Conservation (phyloP, 2,329 filamentous ascomycete genomes). For the Zymoseptoria tritici region DNA sequence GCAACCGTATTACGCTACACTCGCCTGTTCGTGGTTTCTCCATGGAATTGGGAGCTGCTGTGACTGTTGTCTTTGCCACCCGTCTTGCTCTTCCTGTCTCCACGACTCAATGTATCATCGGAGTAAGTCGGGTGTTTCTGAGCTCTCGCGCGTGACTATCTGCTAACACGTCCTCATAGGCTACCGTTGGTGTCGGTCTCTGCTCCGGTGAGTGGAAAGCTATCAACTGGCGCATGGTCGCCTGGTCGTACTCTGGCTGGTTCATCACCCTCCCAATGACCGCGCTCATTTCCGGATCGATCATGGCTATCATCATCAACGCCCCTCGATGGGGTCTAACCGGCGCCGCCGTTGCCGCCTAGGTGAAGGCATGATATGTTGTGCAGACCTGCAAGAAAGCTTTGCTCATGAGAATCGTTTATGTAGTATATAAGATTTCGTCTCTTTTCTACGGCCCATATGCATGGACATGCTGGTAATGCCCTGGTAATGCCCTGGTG, state of each 20-base stretch:
- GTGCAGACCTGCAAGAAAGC: too few species aligned
- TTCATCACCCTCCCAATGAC: constrained; percentile 52
- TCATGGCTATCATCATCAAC: constrained; percentile 48
- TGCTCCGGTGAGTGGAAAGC: constrained; percentile 50
- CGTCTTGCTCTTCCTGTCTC: constrained; percentile 54
- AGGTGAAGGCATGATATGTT: background rate
- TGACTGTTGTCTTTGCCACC: constrained; percentile 56
- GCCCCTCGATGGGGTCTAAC: constrained; percentile 7
- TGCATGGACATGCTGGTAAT: too few species aligned
- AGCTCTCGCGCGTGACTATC: background rate
- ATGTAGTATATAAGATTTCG: too few species aligned
- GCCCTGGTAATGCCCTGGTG: too few species aligned
- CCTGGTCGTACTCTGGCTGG: constrained; percentile 54
- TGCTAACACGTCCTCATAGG: background rate
- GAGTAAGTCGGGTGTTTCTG: constrained; percentile 23
- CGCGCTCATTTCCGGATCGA: constrained; percentile 49
- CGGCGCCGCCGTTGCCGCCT: background rate
- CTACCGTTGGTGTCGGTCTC: constrained; percentile 56
- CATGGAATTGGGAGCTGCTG: constrained; percentile 54
- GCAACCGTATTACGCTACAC: constrained; percentile 54
- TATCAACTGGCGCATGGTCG: constrained; percentile 56
- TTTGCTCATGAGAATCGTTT: too few species aligned
- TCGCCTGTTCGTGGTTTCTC: constrained; percentile 52
- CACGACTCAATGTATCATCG: constrained; percentile 57
- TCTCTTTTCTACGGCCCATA: too few species aligned